A percentile compares a stretch with the other conserved stretches of the same genome.
Conservation (phyloP, 2,329 filamentous ascomycete genomes). For the Colletotrichum graminicola region DNA sequence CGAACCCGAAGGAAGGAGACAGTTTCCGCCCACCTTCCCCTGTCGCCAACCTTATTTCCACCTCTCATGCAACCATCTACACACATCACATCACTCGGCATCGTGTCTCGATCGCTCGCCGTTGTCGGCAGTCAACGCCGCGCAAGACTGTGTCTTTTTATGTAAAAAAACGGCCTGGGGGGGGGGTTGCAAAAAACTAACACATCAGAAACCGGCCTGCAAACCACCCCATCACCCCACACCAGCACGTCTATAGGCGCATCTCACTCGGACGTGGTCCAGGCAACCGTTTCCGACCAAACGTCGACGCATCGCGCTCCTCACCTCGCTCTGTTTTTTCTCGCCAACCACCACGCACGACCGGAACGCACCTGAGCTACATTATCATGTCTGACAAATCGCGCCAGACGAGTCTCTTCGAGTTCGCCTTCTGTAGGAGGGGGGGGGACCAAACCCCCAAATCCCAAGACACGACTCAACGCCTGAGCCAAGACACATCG, state of each 20-base stretch:
- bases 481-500: background rate
- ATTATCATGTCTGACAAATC: conserved; percentile 13
- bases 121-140: too few species aligned
- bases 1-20: background rate
- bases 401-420: conserved; percentile 26
- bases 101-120: background rate
- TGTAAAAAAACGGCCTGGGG: background rate
- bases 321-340: background rate
- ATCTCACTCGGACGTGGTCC: background rate
- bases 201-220: background rate
- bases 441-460: background rate
- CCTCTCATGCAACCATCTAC: background rate
- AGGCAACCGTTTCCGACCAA: conserved; percentile 3
- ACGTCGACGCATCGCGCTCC: background rate
- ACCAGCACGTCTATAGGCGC: background rate
- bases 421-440: conserved; percentile 26
- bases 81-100: too few species aligned
- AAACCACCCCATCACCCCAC: background rate
- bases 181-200: background rate
- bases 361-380: background rate
- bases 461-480: background rate
- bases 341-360: background rate
- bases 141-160: background rate
- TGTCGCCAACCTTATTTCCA: background rate
- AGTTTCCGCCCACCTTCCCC: background rate